phyloP scores from a whole-genome alignment of 2,329 filamentous ascomycete genomes.

The Pyricularia pennisetigena region DNA sequence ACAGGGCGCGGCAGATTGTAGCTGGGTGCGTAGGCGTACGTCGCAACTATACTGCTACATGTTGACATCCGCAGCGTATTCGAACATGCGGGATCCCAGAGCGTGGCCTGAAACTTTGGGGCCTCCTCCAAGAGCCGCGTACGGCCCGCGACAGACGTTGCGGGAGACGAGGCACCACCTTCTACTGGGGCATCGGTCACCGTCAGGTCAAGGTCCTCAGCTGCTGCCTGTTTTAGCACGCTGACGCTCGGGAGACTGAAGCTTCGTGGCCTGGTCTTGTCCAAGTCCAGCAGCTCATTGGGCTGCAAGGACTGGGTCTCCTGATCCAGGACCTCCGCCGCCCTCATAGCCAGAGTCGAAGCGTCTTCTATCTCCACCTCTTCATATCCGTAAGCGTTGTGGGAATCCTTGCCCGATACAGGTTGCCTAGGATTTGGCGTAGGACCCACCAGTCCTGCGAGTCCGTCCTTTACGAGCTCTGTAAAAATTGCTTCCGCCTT shows the following conservation, averaged over 20 bases:
- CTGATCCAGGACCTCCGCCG: slow-evolving; percentile 46
- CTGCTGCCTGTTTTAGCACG: background rate
- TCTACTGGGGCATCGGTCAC: background rate
- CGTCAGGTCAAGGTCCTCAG: background rate
- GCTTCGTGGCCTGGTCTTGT: slow-evolving; percentile 31
- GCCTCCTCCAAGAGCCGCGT: background rate
- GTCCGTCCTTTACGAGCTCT: slow-evolving; percentile 37
- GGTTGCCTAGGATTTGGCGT: background rate
- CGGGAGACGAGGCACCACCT: background rate
- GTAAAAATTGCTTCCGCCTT: slow-evolving; percentile 42
- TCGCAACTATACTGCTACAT: background rate
- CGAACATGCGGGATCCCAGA: background rate
- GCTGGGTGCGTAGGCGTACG: background rate
- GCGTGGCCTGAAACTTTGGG: background rate
- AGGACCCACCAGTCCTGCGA: slow-evolving; percentile 23
- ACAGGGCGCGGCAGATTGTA: background rate
- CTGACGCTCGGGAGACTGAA: slow-evolving; percentile 33
- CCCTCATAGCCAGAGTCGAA: slow-evolving; percentile 44
- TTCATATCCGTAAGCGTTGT: slow-evolving; percentile 6
- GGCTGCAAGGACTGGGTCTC: slow-evolving; percentile 45
- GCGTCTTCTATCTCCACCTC: slow-evolving; percentile 29
- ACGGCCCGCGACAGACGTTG: background rate
- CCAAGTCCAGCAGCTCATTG: slow-evolving; percentile 36
- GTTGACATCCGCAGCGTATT: background rate
- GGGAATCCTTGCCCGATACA: slow-evolving; percentile 12